These are phyloP conservation scores for Clavispora santaluciae DNA, from an alignment of 805 yeast species.

Conservation along the genomic window DNA sequence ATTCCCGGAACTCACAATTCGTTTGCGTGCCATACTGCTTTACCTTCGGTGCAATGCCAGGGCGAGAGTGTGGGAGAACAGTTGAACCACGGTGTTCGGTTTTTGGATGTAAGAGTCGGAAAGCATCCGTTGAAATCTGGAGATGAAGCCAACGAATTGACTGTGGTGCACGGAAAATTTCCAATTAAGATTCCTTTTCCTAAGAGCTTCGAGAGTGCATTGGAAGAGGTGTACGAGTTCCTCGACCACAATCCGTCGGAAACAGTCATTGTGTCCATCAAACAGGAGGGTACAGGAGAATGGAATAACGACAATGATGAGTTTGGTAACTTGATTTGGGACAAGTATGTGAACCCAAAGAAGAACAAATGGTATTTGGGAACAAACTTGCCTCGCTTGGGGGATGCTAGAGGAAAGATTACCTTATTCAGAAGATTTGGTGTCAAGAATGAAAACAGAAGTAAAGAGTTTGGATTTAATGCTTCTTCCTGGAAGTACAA, in stretches of 20 bases:
- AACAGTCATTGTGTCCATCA: slow-evolving; percentile 60
- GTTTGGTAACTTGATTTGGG: slow-evolving; percentile 59
- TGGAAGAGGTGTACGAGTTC: slow-evolving; percentile 57
- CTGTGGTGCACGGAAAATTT: slow-evolving; percentile 71
- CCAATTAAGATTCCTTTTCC: slow-evolving; percentile 63
- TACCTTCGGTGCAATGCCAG: slow-evolving; percentile 78
- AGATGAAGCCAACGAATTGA: slow-evolving; percentile 49
- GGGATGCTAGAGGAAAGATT: slow-evolving; percentile 63
- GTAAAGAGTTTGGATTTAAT: slow-evolving; percentile 54
- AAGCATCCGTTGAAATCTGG: slow-evolving; percentile 50
- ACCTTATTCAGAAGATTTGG: slow-evolving; percentile 68
- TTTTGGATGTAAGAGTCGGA: slow-evolving; percentile 64
- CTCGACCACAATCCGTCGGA: slow-evolving; percentile 51
- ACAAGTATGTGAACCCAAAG: slow-evolving; percentile 45
- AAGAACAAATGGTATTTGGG: slow-evolving; percentile 58
- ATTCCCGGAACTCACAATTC: slow-evolving; percentile 86
- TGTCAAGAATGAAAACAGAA: slow-evolving; percentile 42
- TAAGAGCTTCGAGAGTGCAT: slow-evolving; percentile 44
- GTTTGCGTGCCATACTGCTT: slow-evolving; percentile 65
- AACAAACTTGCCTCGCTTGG: slow-evolving; percentile 50
- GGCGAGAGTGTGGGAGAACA: slow-evolving; percentile 56
- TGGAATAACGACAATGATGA: slow-evolving; percentile 65
- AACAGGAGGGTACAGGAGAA: slow-evolving; percentile 66
- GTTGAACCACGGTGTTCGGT: slow-evolving; percentile 69
- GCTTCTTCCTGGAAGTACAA: slow-evolving; percentile 66